These are phyloP conservation scores for Physcomitrellopsis africana DNA, from an alignment of 225 moss, liverwort and hornwort species.

Conservation along the genomic window DNA sequence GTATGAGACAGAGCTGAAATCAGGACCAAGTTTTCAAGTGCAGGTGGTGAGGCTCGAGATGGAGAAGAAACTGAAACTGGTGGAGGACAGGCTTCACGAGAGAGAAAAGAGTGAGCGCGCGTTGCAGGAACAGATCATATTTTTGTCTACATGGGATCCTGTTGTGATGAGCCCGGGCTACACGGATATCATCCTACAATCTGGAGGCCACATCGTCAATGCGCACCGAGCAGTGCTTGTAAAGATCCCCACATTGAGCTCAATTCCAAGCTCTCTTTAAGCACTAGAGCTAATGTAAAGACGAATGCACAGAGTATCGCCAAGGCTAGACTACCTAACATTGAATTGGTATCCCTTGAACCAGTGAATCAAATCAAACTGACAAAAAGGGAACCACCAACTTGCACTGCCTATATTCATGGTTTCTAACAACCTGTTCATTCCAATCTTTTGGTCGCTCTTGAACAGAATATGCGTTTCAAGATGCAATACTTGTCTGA, in stretches of 20 bases:
- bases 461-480: conserved; percentile 7
- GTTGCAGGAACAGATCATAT: conserved; percentile 62
- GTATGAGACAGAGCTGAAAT: conserved; percentile 59
- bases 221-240: conserved; percentile 82
- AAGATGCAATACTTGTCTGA: neutral
- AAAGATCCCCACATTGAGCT: conserved; percentile 25
- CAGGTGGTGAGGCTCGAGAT: conserved; percentile 51
- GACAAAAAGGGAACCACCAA: neutral
- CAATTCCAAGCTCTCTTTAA: conserved; percentile 4
- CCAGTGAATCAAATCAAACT: neutral
- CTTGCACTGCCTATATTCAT: conserved; percentile 23
- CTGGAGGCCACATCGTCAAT: conserved; percentile 69
- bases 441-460: neutral
- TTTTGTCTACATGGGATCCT: conserved; percentile 74
- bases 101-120: conserved; percentile 58
- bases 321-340: conserved; percentile 13
- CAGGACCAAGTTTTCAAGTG: conserved; percentile 65
- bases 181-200: conserved; percentile 78
- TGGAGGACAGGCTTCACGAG: conserved; percentile 61
- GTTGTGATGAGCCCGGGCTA: conserved; percentile 72
- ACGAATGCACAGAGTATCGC: neutral
- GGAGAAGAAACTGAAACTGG: conserved; percentile 60
- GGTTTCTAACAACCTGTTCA: conserved; percentile 1
- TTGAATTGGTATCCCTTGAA: no score
- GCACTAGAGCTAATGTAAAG: neutral